These are phyloP conservation scores for Nothophaeocryptopus gaeumannii DNA, from an alignment of 2,329 filamentous ascomycete genomes.

Conservation along the genomic window DNA sequence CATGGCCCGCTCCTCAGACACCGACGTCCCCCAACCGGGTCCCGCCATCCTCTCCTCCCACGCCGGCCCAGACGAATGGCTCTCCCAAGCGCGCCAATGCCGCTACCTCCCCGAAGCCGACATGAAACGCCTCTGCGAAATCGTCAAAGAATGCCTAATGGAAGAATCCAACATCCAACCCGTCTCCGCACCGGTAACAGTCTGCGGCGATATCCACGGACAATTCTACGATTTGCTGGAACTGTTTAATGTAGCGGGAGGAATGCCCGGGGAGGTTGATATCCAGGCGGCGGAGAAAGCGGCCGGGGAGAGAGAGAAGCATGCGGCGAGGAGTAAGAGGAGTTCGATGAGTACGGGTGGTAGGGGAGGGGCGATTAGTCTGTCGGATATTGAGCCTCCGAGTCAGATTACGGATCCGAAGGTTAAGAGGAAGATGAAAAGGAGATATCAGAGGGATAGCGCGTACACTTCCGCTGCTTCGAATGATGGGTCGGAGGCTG, in stretches of 20 bases:
- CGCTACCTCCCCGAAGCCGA: slow-evolving; percentile 93
- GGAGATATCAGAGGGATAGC: slow-evolving; percentile 49
- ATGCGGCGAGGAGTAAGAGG: slow-evolving; percentile 18
- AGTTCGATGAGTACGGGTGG: slow-evolving; percentile 23
- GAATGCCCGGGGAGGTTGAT: slow-evolving; percentile 77
- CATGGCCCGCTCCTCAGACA: slow-evolving; percentile 49
- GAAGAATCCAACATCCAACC: slow-evolving; percentile 99
- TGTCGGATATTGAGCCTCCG: slow-evolving; percentile 89
- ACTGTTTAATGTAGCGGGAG: slow-evolving; percentile 92
- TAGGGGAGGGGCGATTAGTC: slow-evolving; percentile 65
- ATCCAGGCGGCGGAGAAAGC: slow-evolving; percentile 27
- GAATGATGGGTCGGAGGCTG: slow-evolving; percentile 37
- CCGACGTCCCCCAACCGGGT: slow-evolving; percentile 78
- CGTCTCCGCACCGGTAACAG: slow-evolving; percentile 92
- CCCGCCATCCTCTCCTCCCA: slow-evolving; percentile 80
- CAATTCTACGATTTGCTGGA: slow-evolving; percentile 98
- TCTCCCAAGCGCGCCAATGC: slow-evolving; percentile 93
- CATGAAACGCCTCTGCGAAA: slow-evolving; percentile 99
- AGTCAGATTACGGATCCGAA: slow-evolving; percentile 85
- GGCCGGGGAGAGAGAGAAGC: slow-evolving; percentile 16
- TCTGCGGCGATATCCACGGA: slow-evolving; percentile 97
- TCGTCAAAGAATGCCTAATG: slow-evolving; percentile 98
- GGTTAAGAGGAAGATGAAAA: slow-evolving; percentile 77
- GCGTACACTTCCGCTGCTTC: slow-evolving; percentile 54
- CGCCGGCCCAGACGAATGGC: slow-evolving; percentile 90